Evolutionary conservation across 805 yeast genomes (phyloP).

Genomic region (Jamesozyma rosinii): DNA sequence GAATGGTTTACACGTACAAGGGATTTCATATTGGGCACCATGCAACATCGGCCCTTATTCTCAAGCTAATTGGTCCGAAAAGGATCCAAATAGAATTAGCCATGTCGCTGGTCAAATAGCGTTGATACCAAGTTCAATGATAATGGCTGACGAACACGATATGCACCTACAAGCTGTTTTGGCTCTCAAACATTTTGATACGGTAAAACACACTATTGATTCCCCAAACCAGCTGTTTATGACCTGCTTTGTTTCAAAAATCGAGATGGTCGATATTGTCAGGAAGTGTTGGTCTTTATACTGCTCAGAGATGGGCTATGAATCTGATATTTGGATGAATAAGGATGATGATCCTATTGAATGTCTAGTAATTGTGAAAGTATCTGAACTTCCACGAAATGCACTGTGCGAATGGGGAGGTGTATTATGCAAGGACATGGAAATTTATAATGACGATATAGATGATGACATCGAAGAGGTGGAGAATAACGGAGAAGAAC

Average conservation of each 20-base stretch:
- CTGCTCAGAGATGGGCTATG: slow-evolving; percentile 17
- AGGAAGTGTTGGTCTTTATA: slow-evolving; percentile 40
- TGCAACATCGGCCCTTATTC: slow-evolving; percentile 97
- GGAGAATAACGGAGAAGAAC: not conserved
- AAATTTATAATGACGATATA: slow-evolving; percentile 35
- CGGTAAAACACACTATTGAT: slow-evolving; percentile 49
- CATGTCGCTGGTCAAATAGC: slow-evolving; percentile 88
- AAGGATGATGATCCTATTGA: slow-evolving; percentile 20
- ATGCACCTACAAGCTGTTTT: slow-evolving; percentile 36
- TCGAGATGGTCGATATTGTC: slow-evolving; percentile 26
- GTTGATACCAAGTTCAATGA: slow-evolving; percentile 64
- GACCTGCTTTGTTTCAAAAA: slow-evolving; percentile 46
- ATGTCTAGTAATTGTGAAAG: slow-evolving; percentile 43
- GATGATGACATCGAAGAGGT: slow-evolving; percentile 27
- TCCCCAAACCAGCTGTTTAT: slow-evolving; percentile 38
- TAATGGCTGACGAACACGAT: slow-evolving; percentile 29
- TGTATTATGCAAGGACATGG: slow-evolving; percentile 35
- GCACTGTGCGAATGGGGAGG: slow-evolving; percentile 77
- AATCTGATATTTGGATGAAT: slow-evolving; percentile 17
- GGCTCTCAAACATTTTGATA: slow-evolving; percentile 65
- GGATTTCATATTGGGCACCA: slow-evolving; percentile 96
- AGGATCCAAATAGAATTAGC: slow-evolving; percentile 43
- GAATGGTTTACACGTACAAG: slow-evolving; percentile 79
- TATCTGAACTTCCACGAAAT: slow-evolving; percentile 49
- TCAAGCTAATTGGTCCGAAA: slow-evolving; percentile 49